Percentiles rank a stretch among this genome's conserved stretches.
Evolutionary conservation across 2,329 filamentous ascomycete species (phyloP).

Genomic region (Microdochium bolleyi): DNA sequence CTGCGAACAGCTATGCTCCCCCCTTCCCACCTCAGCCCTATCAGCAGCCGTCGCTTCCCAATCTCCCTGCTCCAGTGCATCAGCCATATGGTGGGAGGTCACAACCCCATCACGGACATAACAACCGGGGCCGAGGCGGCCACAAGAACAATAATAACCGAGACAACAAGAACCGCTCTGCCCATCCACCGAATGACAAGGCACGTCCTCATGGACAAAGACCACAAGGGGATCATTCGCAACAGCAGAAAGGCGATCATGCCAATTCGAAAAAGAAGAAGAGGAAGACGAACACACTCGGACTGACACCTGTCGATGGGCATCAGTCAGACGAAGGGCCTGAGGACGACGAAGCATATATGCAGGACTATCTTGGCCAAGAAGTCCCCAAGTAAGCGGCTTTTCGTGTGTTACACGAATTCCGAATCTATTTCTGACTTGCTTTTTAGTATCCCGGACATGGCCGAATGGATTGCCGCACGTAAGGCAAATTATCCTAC

Average conservation of each 20-base stretch:
- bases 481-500: conserved; percentile 77
- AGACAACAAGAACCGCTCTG: conserved; percentile 24
- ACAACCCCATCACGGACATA: conserved; percentile 13
- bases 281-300: conserved; percentile 63
- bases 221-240: neutral
- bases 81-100: neutral
- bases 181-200: conserved; percentile 16
- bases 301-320: conserved; percentile 59
- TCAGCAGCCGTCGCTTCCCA: conserved; percentile 15
- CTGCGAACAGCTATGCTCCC: conserved; percentile 27
- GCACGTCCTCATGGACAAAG: conserved; percentile 18
- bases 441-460: conserved; percentile 50
- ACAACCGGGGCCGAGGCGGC: conserved; percentile 33
- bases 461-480: conserved; percentile 74
- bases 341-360: conserved; percentile 59
- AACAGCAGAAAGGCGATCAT: conserved; percentile 39
- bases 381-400: conserved; percentile 46
- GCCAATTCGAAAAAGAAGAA: conserved; percentile 58
- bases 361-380: conserved; percentile 44
- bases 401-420: neutral
- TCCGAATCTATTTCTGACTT: neutral
- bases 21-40: conserved; percentile 27
- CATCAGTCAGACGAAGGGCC: conserved; percentile 60
- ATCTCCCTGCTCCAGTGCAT: conserved; percentile 17
- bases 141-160: conserved; percentile 20